Evolutionary conservation across 2,329 filamentous ascomycete species (phyloP).

Genomic region (Diaporthe velutina): DNA sequence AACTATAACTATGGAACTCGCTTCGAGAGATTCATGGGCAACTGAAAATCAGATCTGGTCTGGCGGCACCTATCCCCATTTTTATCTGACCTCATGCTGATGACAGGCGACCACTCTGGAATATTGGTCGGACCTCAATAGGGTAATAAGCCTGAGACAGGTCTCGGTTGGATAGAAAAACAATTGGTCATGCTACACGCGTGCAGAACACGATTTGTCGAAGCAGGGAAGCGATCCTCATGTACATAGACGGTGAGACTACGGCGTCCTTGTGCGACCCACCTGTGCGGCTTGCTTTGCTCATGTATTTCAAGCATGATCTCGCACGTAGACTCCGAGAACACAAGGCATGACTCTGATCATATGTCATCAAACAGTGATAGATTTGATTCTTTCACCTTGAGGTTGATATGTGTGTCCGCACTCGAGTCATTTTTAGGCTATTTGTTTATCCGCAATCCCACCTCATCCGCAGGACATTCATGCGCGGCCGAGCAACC

Average conservation of each 20-base stretch:
- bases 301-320: too few relatives aligned
- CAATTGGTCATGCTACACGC: not conserved
- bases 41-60: not conserved
- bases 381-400: too few relatives aligned
- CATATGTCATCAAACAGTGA: too few relatives aligned
- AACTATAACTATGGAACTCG: not conserved
- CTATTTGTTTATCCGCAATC: too few relatives aligned
- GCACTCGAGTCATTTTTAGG: too few relatives aligned
- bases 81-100: not conserved
- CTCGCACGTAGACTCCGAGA: too few relatives aligned
- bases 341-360: too few relatives aligned
- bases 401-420: too few relatives aligned
- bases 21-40: not conserved
- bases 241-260: slow-evolving; percentile 7
- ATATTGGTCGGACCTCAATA: not conserved
- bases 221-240: not conserved
- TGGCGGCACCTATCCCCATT: too few relatives aligned
- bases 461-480: too few relatives aligned
- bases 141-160: not conserved
- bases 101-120: not conserved
- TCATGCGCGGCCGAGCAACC: too few relatives aligned
- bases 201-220: not conserved
- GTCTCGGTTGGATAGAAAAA: not conserved
- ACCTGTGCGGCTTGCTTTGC: too few relatives aligned
- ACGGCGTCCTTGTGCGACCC: not conserved